phyloP scores from a whole-genome alignment of 73 alveolate species.

The Tetrahymena elliotti region DNA sequence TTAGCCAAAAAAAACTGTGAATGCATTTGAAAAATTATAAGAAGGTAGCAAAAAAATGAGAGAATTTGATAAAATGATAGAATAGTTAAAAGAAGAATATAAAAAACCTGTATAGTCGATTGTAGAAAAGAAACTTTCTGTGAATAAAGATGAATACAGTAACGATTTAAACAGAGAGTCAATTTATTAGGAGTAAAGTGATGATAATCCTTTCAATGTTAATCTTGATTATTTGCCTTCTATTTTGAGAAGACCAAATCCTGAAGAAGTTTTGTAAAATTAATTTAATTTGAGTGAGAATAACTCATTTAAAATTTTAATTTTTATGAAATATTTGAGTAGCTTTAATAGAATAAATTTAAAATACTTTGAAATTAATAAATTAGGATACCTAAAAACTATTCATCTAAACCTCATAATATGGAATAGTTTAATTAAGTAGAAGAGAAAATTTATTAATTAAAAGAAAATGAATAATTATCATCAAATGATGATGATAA shows the following conservation, averaged over 20 bases:
- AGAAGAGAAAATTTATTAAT: neutral
- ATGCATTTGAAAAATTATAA: neutral
- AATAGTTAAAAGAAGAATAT: neutral
- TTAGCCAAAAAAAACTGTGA: neutral
- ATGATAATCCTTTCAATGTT: neutral
- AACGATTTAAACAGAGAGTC: neutral
- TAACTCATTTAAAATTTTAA: too few relatives aligned
- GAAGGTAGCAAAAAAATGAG: neutral
- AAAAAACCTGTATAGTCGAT: neutral
- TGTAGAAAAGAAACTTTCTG: neutral
- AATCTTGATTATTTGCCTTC: neutral
- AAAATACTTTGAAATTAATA: too few relatives aligned
- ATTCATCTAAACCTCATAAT: neutral
- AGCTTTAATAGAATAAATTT: too few relatives aligned
- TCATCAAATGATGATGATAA: neutral
- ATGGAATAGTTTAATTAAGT: neutral
- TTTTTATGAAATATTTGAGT: too few relatives aligned
- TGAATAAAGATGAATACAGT: neutral
- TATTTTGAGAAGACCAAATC: neutral
- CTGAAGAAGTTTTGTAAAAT: neutral
- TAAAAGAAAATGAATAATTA: neutral
- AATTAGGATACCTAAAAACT: neutral
- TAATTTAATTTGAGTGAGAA: neutral
- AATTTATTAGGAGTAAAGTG: neutral
- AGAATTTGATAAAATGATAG: neutral